Conservation (phyloP, 768 basidiomycete species). For the Kwoniella sp. region DNA sequence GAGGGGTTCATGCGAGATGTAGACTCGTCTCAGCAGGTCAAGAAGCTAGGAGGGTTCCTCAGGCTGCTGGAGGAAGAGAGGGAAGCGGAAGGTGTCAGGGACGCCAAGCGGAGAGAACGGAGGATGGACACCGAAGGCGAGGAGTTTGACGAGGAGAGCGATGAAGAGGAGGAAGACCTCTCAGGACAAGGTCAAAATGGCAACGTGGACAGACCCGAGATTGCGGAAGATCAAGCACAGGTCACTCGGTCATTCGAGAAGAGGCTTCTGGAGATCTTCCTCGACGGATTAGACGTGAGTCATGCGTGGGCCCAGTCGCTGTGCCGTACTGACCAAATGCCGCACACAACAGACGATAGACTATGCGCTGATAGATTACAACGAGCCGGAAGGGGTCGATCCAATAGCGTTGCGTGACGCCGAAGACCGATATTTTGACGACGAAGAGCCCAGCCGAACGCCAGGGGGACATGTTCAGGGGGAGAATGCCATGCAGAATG, state of each 20-base stretch:
- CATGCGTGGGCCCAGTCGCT: background rate
- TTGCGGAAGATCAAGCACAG: conserved; percentile 30
- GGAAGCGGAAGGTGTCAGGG: conserved; percentile 54
- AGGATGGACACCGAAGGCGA: conserved; percentile 66
- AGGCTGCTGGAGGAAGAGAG: conserved; percentile 60
- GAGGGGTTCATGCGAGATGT: conserved; percentile 20
- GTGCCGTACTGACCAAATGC: background rate
- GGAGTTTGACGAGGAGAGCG: conserved; percentile 68
- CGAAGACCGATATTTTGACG: conserved; percentile 46
- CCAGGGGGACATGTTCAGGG: conserved; percentile 15
- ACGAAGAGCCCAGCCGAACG: conserved; percentile 33
- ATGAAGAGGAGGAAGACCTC: conserved; percentile 26
- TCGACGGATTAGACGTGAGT: conserved; percentile 49
- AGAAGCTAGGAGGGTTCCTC: conserved; percentile 53
- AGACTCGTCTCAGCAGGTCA: conserved; percentile 31
- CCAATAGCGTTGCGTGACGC: conserved; percentile 31
- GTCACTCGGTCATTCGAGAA: conserved; percentile 39
- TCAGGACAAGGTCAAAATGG: background rate
- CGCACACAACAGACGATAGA: conserved; percentile 31
- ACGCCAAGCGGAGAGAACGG: conserved; percentile 45
- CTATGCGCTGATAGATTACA: conserved; percentile 43
- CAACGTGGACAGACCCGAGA: conserved; percentile 5
- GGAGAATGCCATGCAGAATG: conserved; percentile 15
- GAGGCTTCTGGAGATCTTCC: conserved; percentile 41
- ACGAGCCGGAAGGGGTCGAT: conserved; percentile 36